These are phyloP conservation scores for Entrophospora sp. DNA, from an alignment of 192 early-diverging fungal species.

Conservation along the genomic window DNA sequence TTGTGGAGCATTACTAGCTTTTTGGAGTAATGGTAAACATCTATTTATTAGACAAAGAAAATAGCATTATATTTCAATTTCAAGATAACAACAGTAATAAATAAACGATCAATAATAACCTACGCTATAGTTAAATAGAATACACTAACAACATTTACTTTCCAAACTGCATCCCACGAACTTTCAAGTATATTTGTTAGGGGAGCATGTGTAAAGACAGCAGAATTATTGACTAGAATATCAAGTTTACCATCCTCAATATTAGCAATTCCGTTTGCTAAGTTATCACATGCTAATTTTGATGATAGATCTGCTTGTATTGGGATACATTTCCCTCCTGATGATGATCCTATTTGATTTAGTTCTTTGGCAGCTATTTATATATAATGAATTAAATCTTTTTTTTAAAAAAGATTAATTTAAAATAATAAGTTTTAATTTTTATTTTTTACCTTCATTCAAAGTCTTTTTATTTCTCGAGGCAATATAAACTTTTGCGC, in stretches of 20 bases:
- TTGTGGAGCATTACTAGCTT: constrained; percentile 31
- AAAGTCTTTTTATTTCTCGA: constrained; percentile 42
- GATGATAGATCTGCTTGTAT: constrained; percentile 54
- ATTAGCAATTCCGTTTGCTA: constrained; percentile 32
- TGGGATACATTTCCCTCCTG: constrained; percentile 62
- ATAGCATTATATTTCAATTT: not conserved
- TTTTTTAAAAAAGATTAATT: constrained; percentile 23
- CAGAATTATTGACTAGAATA: constrained; percentile 84
- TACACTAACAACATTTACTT: constrained; percentile 4
- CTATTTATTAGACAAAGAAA: constrained; percentile 8
- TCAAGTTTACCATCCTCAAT: constrained; percentile 51
- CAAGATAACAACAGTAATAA: not conserved
- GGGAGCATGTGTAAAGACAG: constrained; percentile 27
- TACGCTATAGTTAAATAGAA: constrained; percentile 11
- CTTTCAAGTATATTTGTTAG: not conserved
- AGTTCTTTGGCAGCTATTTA: constrained; percentile 50
- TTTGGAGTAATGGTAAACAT: constrained; percentile 57
- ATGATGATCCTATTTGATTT: constrained; percentile 40
- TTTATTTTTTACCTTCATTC: not conserved
- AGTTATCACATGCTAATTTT: constrained; percentile 26
- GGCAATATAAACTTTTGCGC: constrained; percentile 86
- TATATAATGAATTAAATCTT: constrained; percentile 24
- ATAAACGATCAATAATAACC: not conserved
- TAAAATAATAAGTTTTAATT: not conserved
- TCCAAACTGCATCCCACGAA: not conserved